phyloP scores from a whole-genome alignment of 2,329 filamentous ascomycete species.

The Cladosporium sp. region DNA sequence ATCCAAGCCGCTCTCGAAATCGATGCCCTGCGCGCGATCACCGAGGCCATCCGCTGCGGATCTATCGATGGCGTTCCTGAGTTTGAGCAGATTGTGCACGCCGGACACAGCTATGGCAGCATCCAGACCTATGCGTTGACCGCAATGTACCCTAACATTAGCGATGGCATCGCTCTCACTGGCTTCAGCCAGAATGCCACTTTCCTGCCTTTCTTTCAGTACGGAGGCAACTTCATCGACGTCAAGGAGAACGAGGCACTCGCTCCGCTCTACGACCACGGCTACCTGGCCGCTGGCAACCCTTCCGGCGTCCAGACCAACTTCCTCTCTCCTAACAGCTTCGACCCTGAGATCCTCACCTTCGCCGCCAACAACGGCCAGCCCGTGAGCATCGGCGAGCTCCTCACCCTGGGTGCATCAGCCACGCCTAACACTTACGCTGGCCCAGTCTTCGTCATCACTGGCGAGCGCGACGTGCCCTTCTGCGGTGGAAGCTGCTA shows the following conservation, averaged over 20 bases:
- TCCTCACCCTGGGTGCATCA: constrained; percentile 51
- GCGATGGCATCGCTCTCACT: constrained; percentile 57
- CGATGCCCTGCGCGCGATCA: constrained; percentile 54
- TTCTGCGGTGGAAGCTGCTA: constrained; percentile 62
- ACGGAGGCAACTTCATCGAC: constrained; percentile 30
- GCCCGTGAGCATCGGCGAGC: constrained; percentile 55
- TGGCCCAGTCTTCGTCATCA: constrained; percentile 57
- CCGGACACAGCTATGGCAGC: constrained; percentile 62
- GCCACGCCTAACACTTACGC: constrained; percentile 36
- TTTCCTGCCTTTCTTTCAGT: constrained; percentile 38
- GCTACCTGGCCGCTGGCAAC: constrained; percentile 51
- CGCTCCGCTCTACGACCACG: constrained; percentile 34
- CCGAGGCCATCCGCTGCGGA: constrained; percentile 45
- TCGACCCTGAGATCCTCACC: constrained; percentile 51
- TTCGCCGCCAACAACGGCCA: constrained; percentile 47
- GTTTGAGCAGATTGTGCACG: constrained; percentile 50
- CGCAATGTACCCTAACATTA: constrained; percentile 48
- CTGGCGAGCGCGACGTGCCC: constrained; percentile 49
- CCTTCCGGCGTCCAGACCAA: constrained; percentile 49
- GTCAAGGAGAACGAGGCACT: constrained; percentile 29
- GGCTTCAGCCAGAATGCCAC: constrained; percentile 52
- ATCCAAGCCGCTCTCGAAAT: constrained; percentile 57
- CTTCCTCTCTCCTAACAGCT: constrained; percentile 47
- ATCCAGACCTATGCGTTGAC: constrained; percentile 53
- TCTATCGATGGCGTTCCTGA: constrained; percentile 39